Percentiles rank a stretch among this genome's conserved stretches.
Conservation (phyloP, 2,329 filamentous ascomycete genomes). For the Ceratocystis colombiana region DNA sequence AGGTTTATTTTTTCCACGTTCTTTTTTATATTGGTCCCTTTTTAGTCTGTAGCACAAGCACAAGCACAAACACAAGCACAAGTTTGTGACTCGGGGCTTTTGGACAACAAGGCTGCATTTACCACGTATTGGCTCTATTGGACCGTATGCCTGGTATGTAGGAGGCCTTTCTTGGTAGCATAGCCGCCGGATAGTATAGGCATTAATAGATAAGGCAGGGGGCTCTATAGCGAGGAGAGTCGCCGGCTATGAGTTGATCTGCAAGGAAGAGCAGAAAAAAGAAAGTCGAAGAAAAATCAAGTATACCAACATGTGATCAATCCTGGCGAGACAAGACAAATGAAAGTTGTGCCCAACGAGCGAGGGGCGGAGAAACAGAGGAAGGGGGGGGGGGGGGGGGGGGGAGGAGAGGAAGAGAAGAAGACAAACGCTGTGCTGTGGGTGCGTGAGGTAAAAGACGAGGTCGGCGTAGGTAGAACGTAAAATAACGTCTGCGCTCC, state of each 20-base stretch:
- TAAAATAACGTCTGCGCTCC: too few species aligned
- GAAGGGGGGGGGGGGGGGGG: not conserved
- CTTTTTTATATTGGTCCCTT: not conserved
- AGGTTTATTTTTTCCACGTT: not conserved
- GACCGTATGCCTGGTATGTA: too few species aligned
- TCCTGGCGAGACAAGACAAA: not conserved
- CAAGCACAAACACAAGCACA: not conserved
- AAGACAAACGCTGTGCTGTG: not conserved
- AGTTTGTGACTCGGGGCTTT: not conserved
- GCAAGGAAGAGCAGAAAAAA: constrained; percentile 5
- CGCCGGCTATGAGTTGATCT: not conserved
- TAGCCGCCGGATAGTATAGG: too few species aligned
- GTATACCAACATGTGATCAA: constrained; percentile 5
- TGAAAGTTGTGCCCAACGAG: not conserved
- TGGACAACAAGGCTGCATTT: not conserved
- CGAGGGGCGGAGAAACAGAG: not conserved
- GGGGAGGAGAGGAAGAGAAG: not conserved
- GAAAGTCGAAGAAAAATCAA: not conserved
- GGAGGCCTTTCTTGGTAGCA: too few species aligned
- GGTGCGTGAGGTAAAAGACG: not conserved
- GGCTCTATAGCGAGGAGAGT: not conserved
- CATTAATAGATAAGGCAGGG: not conserved
- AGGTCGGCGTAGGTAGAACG: too few species aligned
- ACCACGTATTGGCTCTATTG: too few species aligned
- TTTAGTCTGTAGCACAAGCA: constrained; percentile 2